These are phyloP conservation scores for Xerocomus spinulosus DNA, from an alignment of 768 basidiomycete species.

Conservation along the genomic window DNA sequence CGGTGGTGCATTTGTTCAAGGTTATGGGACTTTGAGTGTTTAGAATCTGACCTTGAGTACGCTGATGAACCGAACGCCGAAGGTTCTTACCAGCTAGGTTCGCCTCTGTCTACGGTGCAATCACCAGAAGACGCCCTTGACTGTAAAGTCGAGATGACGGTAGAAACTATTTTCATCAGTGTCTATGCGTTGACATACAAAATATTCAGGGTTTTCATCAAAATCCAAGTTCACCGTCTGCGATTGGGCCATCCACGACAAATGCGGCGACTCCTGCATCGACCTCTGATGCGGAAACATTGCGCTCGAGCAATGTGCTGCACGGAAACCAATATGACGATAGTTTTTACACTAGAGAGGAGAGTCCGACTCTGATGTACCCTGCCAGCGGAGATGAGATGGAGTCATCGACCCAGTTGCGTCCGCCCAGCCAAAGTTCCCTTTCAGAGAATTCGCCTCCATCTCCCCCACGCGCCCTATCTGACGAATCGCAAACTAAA, in stretches of 20 bases:
- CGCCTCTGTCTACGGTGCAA: background rate
- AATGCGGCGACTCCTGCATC: background rate
- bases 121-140: background rate
- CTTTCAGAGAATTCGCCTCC: background rate
- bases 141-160: constrained; percentile 8
- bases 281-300: background rate
- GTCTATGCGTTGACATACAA: constrained; percentile 6
- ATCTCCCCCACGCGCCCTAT: background rate
- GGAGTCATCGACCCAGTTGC: background rate
- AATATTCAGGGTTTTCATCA: constrained; percentile 5
- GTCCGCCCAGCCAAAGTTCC: background rate
- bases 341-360: background rate
- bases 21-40: constrained; percentile 24
- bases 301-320: background rate
- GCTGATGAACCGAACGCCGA: background rate
- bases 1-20: constrained; percentile 4
- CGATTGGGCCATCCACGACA: background rate
- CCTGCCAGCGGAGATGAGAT: no score
- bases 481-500: background rate
- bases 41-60: constrained; percentile 17
- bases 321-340: background rate
- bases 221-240: background rate
- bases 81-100: background rate
- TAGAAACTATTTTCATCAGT: constrained; percentile 3
- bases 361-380: background rate